Percentiles rank a stretch among this genome's conserved stretches.
These are phyloP conservation scores for Fraxinus dipetala DNA, from an alignment of 305 asterid genomes.

Conservation along the genomic window DNA sequence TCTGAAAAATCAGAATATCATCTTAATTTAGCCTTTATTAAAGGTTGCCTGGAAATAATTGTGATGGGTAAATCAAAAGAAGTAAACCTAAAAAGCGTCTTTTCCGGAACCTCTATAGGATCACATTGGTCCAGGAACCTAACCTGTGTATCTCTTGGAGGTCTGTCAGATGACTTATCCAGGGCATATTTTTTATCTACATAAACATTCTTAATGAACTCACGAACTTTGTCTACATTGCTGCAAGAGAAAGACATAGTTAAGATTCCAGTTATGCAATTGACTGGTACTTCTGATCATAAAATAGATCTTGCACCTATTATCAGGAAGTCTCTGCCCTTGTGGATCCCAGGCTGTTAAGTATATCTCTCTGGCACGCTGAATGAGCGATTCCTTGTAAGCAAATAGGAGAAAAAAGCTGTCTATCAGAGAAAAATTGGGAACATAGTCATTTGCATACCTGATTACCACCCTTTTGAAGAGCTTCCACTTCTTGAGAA, in stretches of 20 bases:
- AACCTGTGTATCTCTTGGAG: conserved; percentile 87
- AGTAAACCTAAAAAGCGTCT: conserved; percentile 24
- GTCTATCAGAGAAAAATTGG: conserved; percentile 8
- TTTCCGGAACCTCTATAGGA: conserved; percentile 7
- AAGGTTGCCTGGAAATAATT: conserved; percentile 13
- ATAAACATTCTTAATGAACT: conserved; percentile 68
- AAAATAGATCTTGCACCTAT: conserved; percentile 49
- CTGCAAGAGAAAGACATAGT: conserved; percentile 44
- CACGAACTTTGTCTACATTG: conserved; percentile 75
- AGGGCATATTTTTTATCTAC: conserved; percentile 54
- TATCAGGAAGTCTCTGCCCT: conserved; percentile 66
- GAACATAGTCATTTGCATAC: conserved; percentile 29
- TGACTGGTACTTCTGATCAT: not conserved
- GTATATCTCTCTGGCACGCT: conserved; percentile 87
- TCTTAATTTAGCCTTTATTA: conserved; percentile 29
- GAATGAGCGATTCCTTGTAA: conserved; percentile 29
- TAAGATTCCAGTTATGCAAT: not conserved
- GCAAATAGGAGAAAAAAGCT: conserved; percentile 17
- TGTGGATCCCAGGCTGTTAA: conserved; percentile 70
- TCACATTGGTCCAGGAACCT: conserved; percentile 22
- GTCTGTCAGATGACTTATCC: conserved; percentile 56
- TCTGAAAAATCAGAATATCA: conserved; percentile 42
- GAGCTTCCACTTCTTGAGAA: conserved; percentile 87
- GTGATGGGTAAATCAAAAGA: conserved; percentile 7
- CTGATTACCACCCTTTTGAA: conserved; percentile 95